These are phyloP conservation scores for Solanum virginianum DNA, from an alignment of 257 asterid species.

Conservation along the genomic window DNA sequence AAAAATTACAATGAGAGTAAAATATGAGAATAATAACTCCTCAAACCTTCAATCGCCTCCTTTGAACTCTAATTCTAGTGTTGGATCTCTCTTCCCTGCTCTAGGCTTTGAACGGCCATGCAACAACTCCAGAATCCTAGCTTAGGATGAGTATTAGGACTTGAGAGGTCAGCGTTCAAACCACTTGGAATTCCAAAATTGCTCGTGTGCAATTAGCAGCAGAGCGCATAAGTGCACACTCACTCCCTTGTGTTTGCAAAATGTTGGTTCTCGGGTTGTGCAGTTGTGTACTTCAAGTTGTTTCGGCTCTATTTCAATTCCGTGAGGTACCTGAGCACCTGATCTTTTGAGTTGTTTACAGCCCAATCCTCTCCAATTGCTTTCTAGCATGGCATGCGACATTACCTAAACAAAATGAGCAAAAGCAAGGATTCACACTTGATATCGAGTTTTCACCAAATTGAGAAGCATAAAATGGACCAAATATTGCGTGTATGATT, in stretches of 20 bases:
- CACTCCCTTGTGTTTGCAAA: neutral
- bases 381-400: neutral
- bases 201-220: neutral
- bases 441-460: neutral
- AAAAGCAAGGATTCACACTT: neutral
- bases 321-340: neutral
- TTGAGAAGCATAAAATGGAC: neutral
- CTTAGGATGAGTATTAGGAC: neutral
- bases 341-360: neutral
- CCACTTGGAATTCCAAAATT: neutral
- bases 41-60: neutral
- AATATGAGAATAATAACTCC: neutral
- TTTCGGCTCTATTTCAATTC: neutral
- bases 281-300: neutral
- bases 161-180: neutral
- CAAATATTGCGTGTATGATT: neutral
- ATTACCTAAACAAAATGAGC: neutral
- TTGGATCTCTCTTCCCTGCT: neutral
- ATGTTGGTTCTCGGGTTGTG: neutral
- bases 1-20: neutral
- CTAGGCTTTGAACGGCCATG: neutral
- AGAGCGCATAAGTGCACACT: neutral
- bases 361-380: neutral
- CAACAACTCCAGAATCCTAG: neutral
- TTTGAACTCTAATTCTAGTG: neutral